Conservation (phyloP, 1,139 yeast species). For the Sporopachydermia cereana region DNA sequence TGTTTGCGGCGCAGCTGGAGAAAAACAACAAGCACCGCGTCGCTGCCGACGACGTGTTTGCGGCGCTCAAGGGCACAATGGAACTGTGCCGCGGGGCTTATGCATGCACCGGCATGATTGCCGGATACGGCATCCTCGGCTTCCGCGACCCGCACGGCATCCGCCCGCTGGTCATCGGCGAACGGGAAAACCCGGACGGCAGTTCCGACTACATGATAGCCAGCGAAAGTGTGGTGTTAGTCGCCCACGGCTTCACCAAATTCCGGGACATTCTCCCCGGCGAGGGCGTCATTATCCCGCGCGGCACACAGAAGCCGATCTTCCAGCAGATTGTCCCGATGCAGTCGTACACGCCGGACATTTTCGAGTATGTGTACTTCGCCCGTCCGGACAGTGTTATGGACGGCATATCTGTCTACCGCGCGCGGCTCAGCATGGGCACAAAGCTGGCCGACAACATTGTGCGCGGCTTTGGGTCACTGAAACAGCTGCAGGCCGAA, state of each 20-base stretch:
- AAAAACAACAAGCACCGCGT: conserved; percentile 89
- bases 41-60: conserved; percentile 78
- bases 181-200: conserved; percentile 59
- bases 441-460: conserved; percentile 72
- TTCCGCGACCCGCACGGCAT: conserved; percentile 97
- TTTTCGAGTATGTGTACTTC: conserved; percentile 93
- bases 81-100: conserved; percentile 83
- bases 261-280: conserved; percentile 87
- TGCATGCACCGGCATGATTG: conserved; percentile 90
- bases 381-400: conserved; percentile 95
- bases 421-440: conserved; percentile 93
- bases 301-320: conserved; percentile 57
- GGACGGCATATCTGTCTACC: conserved; percentile 91
- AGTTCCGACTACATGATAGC: conserved; percentile 88
- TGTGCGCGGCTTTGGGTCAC: conserved; percentile 33
- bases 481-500: conserved; percentile 36
- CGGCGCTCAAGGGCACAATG: conserved; percentile 76
- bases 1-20: conserved; percentile 87
- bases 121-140: conserved; percentile 92
- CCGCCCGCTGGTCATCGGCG: conserved; percentile 82
- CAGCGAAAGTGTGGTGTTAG: conserved; percentile 87
- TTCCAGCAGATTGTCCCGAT: conserved; percentile 80
- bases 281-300: conserved; percentile 88
- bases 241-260: conserved; percentile 79
- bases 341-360: conserved; percentile 79